These are phyloP conservation scores for Chondrus crispus DNA, from an alignment of 23 red algal genomes.

Conservation along the genomic window DNA sequence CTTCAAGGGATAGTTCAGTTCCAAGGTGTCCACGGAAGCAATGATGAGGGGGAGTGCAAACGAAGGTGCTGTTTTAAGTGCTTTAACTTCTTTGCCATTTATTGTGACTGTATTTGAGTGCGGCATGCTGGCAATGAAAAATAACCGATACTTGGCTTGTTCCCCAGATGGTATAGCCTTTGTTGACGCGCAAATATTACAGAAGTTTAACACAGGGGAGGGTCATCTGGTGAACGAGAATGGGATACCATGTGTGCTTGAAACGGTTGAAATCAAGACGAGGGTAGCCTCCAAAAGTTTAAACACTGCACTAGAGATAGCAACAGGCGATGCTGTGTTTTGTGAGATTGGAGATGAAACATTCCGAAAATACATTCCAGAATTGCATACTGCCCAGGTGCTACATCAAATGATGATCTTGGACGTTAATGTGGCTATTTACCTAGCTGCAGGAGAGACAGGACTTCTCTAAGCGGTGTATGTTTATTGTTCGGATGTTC, in stretches of 20 bases:
- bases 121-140: background rate
- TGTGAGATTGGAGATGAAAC: background rate
- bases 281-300: background rate
- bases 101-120: background rate
- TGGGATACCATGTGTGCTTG: background rate
- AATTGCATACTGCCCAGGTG: background rate
- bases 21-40: background rate
- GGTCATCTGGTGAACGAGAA: background rate
- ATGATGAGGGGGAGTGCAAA: constrained; percentile 2
- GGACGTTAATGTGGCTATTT: too few species aligned
- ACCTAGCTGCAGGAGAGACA: too few species aligned
- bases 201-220: background rate
- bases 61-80: background rate
- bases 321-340: background rate
- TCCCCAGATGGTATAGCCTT: background rate
- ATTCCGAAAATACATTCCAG: background rate
- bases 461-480: too few species aligned
- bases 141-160: background rate
- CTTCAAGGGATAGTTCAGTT: background rate
- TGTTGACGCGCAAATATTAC: background rate
- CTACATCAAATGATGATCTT: background rate
- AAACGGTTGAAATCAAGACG: background rate
- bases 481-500: too few species aligned
- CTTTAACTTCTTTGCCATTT: background rate
- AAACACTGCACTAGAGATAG: background rate